A percentile compares a stretch with the other conserved stretches of the same genome.
These are phyloP conservation scores for Aechmea fasciata DNA, from an alignment of 176 grass and related monocot species.

Conservation along the genomic window DNA sequence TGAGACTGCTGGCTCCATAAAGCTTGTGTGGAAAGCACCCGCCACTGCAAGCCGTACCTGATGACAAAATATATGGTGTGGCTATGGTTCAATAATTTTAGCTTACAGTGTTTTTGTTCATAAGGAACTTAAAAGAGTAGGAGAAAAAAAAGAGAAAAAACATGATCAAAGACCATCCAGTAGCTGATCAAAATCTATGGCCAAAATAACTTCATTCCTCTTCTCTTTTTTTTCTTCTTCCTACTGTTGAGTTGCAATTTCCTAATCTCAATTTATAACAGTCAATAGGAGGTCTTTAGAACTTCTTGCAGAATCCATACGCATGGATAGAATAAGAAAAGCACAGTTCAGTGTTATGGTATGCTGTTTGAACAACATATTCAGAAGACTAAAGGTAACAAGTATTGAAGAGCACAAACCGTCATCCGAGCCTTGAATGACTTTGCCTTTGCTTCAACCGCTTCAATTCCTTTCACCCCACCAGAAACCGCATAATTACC, in stretches of 20 bases:
- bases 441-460: slow-evolving; percentile 93
- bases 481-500: slow-evolving; percentile 96
- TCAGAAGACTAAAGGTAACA: neutral
- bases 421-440: slow-evolving; percentile 98
- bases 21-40: slow-evolving; percentile 85
- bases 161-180: neutral
- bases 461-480: slow-evolving; percentile 92
- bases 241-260: neutral
- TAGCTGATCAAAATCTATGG: too few relatives aligned
- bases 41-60: slow-evolving; percentile 81
- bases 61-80: slow-evolving; percentile 3
- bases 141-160: neutral
- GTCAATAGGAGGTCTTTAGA: neutral
- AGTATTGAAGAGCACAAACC: slow-evolving; percentile 32
- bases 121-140: neutral
- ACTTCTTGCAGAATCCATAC: neutral
- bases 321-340: neutral
- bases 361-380: neutral
- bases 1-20: slow-evolving; percentile 87
- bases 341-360: neutral
- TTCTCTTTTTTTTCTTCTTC: neutral
- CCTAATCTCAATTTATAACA: neutral
- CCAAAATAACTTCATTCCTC: neutral
- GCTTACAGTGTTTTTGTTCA: neutral
- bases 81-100: neutral